A percentile compares a stretch with the other conserved stretches of the same genome.
Conservation (phyloP, 805 yeast species). For the Candida glaebosa region DNA sequence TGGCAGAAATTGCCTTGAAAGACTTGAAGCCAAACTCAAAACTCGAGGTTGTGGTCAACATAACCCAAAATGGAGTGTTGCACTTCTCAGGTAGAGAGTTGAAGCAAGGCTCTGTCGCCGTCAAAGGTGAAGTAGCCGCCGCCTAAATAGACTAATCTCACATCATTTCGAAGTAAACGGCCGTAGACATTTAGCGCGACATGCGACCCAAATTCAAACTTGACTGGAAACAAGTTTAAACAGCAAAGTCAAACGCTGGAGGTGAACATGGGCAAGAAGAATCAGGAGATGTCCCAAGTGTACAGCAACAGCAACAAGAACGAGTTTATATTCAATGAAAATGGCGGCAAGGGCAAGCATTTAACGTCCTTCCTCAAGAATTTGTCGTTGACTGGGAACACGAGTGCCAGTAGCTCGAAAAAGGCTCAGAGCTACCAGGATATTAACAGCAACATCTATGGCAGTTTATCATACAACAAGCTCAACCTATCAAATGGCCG, state of each 20-base stretch:
- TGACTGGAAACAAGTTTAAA: background rate
- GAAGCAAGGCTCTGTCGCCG: constrained; percentile 53
- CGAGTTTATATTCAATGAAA: constrained; percentile 65
- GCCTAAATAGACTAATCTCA: constrained; percentile 2
- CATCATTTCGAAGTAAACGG: too few species aligned
- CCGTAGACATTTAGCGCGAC: too few species aligned
- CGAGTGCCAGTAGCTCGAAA: constrained; percentile 10
- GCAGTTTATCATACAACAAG: constrained; percentile 28
- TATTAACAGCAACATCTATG: constrained; percentile 37
- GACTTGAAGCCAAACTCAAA: constrained; percentile 61
- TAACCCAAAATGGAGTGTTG: constrained; percentile 61
- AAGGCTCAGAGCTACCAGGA: constrained; percentile 19
- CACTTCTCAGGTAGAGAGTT: constrained; percentile 66
- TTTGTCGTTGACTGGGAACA: constrained; percentile 34
- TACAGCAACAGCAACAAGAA: constrained; percentile 32
- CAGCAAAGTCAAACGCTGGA: too few species aligned
- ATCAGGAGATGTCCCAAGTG: constrained; percentile 44
- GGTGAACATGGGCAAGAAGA: constrained; percentile 42
- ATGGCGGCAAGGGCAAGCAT: constrained; percentile 65
- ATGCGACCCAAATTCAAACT: background rate
- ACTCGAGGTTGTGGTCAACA: constrained; percentile 66
- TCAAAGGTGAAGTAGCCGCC: constrained; percentile 49
- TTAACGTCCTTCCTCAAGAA: constrained; percentile 49
- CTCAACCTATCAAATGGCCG: constrained; percentile 5
- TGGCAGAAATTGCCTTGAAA: constrained; percentile 76